Base-by-base conservation (phyloP, 2,329 filamentous ascomycete species). In the Nothophoma quercina region DNA sequence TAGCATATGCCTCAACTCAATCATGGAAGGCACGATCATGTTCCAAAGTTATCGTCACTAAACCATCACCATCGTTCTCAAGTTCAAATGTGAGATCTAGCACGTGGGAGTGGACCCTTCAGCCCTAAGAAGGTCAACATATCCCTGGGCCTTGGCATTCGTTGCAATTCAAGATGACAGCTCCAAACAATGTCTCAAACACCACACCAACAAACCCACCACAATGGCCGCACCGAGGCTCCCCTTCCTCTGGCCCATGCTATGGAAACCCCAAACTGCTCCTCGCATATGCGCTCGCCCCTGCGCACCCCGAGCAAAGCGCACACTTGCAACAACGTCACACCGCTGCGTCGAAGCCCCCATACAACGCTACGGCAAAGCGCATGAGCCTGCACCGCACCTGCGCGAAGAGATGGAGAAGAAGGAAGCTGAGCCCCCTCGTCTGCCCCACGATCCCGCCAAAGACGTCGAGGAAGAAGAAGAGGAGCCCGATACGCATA, bases 171-270 rank as follows among this genome's bases (percentile, higher is more conserved):
- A 53, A 48, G 7, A 53, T 39, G 50, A 34, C 38, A 38, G n/a
- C 28, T 25, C 7, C 33, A 19, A 23, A 29, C 39, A 32, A 25
- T 21, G 13, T 34, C 44, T 25, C 28, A 22, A 3, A 34, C 22
- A 8, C 12, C 25, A 34, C 50, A 48, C 38, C 40, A 13, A 9
- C 8, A 32, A 25, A 18, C 9, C 7, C 42, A 9, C 43, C 51
- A 60, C 43, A 13, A 80, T 79, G 78, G 72, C 77, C 15, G 64
- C 73, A 35, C 78, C 78, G 12, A 74, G 75, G 34, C 63, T 81
- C 36, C 75, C 76, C 21, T 79, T 80, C 59, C 69, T 80, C 33
- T 80, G 78, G 74, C 78, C 78, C 1, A 73, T 76, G 63, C 67
- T 81, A 36, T 78, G 73, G 43, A 72, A 70, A 38, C 65, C 75